Evolutionary conservation across 2,329 filamentous ascomycete species (phyloP), one percentile per base, ranked within the genome.

Genomic region (Penicillium brasilianum): DNA sequence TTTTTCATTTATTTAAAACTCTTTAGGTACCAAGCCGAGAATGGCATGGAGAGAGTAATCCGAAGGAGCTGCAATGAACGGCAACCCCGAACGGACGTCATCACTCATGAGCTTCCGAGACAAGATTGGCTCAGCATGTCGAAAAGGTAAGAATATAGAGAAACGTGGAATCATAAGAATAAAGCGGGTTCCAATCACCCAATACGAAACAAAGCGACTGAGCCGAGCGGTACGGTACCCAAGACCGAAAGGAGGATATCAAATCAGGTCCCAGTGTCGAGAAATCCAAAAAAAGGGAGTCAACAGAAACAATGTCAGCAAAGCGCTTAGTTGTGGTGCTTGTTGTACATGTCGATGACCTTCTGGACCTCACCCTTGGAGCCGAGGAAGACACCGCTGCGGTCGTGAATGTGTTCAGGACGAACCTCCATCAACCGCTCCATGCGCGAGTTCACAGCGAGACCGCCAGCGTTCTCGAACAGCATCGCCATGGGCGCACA

Each of bases 401-500:
- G 87, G 81, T 99, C 95, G 79, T 99, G 95, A 73, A 99, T 99
- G 77, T 92, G 85, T 78, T 96, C 90, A 1, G 95, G 95, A 1
- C 92, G 87, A 43, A 98, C 88, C 58, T 92, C 89, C 68, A 99
- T 83, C 90, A 99, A 93, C 62, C 94, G 87, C 68, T 87, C 82
- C 93, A 97, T 97, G 59, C 91, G 89, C 80, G 91, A 93, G 80
- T 98, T 90, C 58, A 99, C 83, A 18, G 95, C 95, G 79, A 96
- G 89, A 62, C 95, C 95, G 70, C 95, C 95, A 71, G 95, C 95
- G 80, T 99, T 97, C 81, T 99, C 95, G 78, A 99, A 98, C 7
- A 99, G 87, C 89, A 98, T 91, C 25, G 95, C 95, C 95, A 99
- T 99, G 41, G 95, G 95, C 14, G 95, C 95, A 76, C 95, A 99